phyloP scores from a whole-genome alignment of 352 stramenopile species.

The Pythium chondricola region DNA sequence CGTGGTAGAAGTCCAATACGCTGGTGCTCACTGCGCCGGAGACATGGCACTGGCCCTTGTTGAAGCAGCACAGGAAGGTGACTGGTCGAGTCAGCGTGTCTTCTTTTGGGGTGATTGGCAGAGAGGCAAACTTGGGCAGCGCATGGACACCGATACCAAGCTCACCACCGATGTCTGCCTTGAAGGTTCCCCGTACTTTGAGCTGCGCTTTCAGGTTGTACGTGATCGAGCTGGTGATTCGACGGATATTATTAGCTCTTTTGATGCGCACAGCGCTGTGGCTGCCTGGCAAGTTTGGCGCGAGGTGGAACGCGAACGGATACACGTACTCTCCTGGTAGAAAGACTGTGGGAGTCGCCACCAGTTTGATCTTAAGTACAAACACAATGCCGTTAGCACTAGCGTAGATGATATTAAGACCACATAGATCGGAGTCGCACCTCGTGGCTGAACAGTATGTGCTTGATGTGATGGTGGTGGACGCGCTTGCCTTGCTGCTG shows the following conservation, averaged over 20 bases:
- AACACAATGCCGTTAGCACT: too few relatives aligned
- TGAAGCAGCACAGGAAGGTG: conserved; percentile 16
- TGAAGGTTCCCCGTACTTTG: conserved; percentile 8
- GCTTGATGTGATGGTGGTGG: conserved; percentile 6
- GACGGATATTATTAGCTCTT: neutral
- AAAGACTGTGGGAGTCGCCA: conserved; percentile 1
- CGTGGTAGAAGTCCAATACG: conserved; percentile 1
- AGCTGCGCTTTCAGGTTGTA: conserved; percentile 9
- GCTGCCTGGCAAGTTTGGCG: neutral
- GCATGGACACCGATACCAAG: conserved; percentile 6
- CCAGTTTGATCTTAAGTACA: neutral
- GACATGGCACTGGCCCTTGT: conserved; percentile 4
- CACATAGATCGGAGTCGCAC: neutral
- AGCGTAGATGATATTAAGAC: too few relatives aligned
- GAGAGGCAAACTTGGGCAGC: neutral
- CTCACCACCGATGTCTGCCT: conserved; percentile 1
- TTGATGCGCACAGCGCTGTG: neutral
- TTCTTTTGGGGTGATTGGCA: neutral
- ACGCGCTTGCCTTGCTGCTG: conserved; percentile 4
- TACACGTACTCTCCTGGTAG: conserved; percentile 6
- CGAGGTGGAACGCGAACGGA: conserved; percentile 11
- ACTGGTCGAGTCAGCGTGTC: conserved; percentile 1
- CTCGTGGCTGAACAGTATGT: neutral
- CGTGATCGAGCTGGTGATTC: conserved; percentile 1
- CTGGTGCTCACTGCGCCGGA: conserved; percentile 1